These are phyloP conservation scores for Chondrus crispus DNA, from an alignment of 23 red algal species.

Conservation along the genomic window DNA sequence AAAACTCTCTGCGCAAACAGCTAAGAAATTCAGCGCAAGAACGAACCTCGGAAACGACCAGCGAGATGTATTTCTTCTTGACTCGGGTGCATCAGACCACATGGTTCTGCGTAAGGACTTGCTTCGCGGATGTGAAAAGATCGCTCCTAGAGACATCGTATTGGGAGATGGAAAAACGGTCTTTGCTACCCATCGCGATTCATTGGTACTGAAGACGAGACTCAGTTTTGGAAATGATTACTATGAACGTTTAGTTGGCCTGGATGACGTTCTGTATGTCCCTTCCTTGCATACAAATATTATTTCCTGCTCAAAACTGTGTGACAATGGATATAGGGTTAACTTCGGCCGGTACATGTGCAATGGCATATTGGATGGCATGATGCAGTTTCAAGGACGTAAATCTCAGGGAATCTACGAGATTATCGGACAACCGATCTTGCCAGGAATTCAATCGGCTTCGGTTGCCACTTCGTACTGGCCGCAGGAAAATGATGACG, in stretches of 20 bases:
- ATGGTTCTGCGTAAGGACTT: no score
- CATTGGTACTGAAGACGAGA: background rate
- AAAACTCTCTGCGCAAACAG: no score
- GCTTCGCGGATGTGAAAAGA: no score
- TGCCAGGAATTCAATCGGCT: no score
- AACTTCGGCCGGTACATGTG: background rate
- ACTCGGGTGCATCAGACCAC: no score
- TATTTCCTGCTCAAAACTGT: background rate
- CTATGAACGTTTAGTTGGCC: background rate
- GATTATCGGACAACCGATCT: no score
- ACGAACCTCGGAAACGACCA: no score
- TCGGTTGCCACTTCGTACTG: no score
- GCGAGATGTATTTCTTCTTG: no score
- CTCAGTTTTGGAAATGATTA: background rate
- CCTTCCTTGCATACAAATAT: background rate
- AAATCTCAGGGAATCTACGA: background rate
- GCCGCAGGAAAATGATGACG: no score
- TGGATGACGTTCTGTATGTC: background rate
- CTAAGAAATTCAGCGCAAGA: no score
- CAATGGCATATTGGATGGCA: background rate
- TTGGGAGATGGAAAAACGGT: background rate
- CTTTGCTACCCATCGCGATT: background rate
- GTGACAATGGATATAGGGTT: background rate
- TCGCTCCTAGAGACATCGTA: no score
- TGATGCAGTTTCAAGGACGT: background rate